Conservation (phyloP, 768 basidiomycete species). For the Tylopilus subfusipes region DNA sequence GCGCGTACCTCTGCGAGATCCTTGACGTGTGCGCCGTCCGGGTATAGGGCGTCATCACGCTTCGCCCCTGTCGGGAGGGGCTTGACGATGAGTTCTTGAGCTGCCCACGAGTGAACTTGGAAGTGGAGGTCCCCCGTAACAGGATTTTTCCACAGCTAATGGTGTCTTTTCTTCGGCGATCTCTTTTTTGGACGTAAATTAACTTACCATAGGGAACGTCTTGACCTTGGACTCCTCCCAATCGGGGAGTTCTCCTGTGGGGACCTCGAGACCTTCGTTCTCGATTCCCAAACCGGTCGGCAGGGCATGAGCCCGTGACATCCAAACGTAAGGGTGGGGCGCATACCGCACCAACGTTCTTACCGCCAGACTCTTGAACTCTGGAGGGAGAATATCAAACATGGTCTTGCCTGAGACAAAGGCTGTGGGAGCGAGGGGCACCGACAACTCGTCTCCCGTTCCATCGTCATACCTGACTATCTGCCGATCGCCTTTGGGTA, state of each 20-base stretch:
- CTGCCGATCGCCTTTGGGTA: slow-evolving; percentile 66
- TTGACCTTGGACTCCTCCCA: slow-evolving; percentile 80
- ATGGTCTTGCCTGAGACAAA: slow-evolving; percentile 80
- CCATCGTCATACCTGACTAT: slow-evolving; percentile 79
- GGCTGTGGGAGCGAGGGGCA: slow-evolving; percentile 84
- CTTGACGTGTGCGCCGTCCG: slow-evolving; percentile 76
- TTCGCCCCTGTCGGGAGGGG: slow-evolving; percentile 62
- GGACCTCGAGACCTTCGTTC: slow-evolving; percentile 68
- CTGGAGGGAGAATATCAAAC: slow-evolving; percentile 71
- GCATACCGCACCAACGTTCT: slow-evolving; percentile 72
- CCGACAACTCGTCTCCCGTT: slow-evolving; percentile 75
- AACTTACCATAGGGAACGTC: slow-evolving; percentile 57
- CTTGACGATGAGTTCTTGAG: slow-evolving; percentile 61
- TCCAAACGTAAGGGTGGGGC: slow-evolving; percentile 89
- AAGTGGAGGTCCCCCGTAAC: slow-evolving; percentile 78
- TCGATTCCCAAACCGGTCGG: slow-evolving; percentile 83
- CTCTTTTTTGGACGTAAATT: not conserved
- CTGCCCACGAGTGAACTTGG: slow-evolving; percentile 86
- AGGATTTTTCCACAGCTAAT: slow-evolving; percentile 88
- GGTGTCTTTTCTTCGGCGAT: not conserved
- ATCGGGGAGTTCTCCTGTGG: slow-evolving; percentile 63
- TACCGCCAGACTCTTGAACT: slow-evolving; percentile 78
- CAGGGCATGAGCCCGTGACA: slow-evolving; percentile 72
- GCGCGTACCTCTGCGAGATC: slow-evolving; percentile 70
- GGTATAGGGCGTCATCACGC: slow-evolving; percentile 67